Evolutionary conservation across 2,329 filamentous ascomycete species (phyloP).

Genomic region (Aspergillus jensenii): DNA sequence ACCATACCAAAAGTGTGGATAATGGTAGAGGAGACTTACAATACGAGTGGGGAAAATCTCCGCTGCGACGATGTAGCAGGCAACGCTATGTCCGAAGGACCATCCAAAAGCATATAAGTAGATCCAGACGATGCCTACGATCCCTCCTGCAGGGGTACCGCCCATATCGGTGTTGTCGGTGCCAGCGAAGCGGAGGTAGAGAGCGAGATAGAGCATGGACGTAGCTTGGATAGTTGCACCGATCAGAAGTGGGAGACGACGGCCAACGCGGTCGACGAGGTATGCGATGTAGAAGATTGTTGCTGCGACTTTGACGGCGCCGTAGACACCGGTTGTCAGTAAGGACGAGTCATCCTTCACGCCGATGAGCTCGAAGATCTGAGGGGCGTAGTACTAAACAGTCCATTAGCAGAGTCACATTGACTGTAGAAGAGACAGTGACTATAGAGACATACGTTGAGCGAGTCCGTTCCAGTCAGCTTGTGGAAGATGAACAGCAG

Average conservation of each 20-base stretch:
- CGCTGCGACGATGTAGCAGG: slow-evolving; percentile 7
- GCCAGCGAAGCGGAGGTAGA: slow-evolving; percentile 3
- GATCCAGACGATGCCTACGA: slow-evolving; percentile 7
- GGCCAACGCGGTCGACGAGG: slow-evolving; percentile 2
- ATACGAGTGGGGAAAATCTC: slow-evolving; percentile 6
- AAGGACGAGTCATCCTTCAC: not conserved
- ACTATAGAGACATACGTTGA: not conserved
- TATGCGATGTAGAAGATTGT: slow-evolving; percentile 5
- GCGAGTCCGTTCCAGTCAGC: slow-evolving; percentile 1
- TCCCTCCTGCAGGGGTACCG: not conserved
- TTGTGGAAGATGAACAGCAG: slow-evolving; percentile 9
- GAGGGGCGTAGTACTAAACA: slow-evolving; percentile 2
- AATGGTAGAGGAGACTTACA: not conserved
- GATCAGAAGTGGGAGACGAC: not conserved
- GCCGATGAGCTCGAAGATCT: slow-evolving; percentile 5
- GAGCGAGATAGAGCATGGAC: slow-evolving; percentile 4
- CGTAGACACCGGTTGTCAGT: slow-evolving; percentile 4
- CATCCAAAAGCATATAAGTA: slow-evolving; percentile 5
- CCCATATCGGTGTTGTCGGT: not conserved
- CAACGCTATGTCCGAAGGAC: slow-evolving; percentile 5
- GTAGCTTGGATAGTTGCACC: slow-evolving; percentile 2
- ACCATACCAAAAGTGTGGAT: rapidly evolving
- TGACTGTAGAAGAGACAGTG: too few species aligned
- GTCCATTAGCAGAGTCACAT: not conserved
- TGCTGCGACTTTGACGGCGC: slow-evolving; percentile 4